A percentile compares a stretch with the other conserved stretches of the same genome.
Evolutionary conservation across 1,139 yeast genomes (phyloP).

Genomic region (Lodderomyces pseudojiufengensis): DNA sequence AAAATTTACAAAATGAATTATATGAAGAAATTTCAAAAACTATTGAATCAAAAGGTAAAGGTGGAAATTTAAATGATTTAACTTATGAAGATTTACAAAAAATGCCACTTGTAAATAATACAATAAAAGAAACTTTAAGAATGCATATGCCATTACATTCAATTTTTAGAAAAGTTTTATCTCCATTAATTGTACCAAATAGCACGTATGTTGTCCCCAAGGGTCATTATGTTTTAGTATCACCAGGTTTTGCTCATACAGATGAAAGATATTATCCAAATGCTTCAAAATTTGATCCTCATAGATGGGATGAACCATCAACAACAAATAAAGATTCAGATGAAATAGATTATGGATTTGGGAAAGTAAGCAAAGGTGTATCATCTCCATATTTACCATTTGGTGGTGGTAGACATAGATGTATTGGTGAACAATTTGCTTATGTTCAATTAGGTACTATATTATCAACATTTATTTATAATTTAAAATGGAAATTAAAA

Average conservation of each 20-base stretch:
- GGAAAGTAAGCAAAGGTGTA: conserved; percentile 94
- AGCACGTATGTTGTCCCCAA: conserved; percentile 79
- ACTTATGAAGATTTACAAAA: conserved; percentile 80
- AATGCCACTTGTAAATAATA: conserved; percentile 76
- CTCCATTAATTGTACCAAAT: conserved; percentile 75
- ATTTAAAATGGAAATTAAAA: conserved; percentile 71
- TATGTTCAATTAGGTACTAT: conserved; percentile 89
- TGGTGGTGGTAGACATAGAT: conserved; percentile 99
- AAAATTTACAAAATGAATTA: conserved; percentile 77
- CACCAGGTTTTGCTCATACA: conserved; percentile 89
- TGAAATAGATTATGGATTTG: conserved; percentile 89
- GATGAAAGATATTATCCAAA: conserved; percentile 76
- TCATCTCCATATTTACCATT: conserved; percentile 93
- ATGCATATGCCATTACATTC: conserved; percentile 96
- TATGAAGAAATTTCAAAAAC: conserved; percentile 68
- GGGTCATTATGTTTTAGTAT: conserved; percentile 85
- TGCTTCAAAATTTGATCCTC: conserved; percentile 69
- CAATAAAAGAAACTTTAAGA: conserved; percentile 89
- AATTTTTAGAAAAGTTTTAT: conserved; percentile 84
- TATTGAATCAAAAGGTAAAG: conserved; percentile 53
- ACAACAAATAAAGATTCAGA: conserved; percentile 27
- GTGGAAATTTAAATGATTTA: conserved; percentile 47
- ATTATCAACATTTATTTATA: conserved; percentile 70
- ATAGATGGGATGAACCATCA: conserved; percentile 71
- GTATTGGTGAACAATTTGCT: conserved; percentile 99